Base-by-base conservation (phyloP, 805 yeast genomes). In the Danielia reshetovae region DNA sequence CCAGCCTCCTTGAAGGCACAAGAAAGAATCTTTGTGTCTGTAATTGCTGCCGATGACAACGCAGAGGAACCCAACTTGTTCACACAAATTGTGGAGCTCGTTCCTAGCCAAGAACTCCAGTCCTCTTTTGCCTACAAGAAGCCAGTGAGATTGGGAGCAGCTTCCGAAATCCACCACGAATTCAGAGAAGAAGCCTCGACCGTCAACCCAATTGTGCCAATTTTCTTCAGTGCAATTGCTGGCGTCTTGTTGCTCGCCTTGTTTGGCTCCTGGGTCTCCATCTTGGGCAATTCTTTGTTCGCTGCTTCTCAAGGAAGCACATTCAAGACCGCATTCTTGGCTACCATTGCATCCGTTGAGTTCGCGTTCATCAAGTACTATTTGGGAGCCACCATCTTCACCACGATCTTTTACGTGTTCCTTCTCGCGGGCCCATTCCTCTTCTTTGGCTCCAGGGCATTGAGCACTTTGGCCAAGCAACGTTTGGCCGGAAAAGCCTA, bases 381-480 rank as follows among this genome's bases (percentile, higher is more conserved):
- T 59, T 52, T 74, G 46, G 74, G 76, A 13, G 65, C 75, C 23
- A 68, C 81, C 11, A 79, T 83, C 26, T 83, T 83, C 57, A 63
- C 68, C 12, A 72, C 86, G 5, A 51, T 83, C 25, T 60, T 64
- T 43, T 65, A 75, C 40, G 53, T 64, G 14, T 62, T 65, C 5
- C 48, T 77, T 15, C 58, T 81, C 35, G 73, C 72, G 4, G 67
- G 77, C 1, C 70, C 82, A 22, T 64, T 80, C 19, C 52, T 83
- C 26, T 70, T 72, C 52, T 58, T 77, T 34, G 93, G 93, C 10
- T 69, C 83, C n/a, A 74, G 75, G 46, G 81, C 80, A 12, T 69
- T 85, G 49, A 70, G 81, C 51, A 67, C 59, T 35, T 70, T 68
- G 47, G 55, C 57, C 15, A 39, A 45, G 21, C 52, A 51, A 38